phyloP scores from a whole-genome alignment of 106 monocot genomes.

The Allium sativum region DNA sequence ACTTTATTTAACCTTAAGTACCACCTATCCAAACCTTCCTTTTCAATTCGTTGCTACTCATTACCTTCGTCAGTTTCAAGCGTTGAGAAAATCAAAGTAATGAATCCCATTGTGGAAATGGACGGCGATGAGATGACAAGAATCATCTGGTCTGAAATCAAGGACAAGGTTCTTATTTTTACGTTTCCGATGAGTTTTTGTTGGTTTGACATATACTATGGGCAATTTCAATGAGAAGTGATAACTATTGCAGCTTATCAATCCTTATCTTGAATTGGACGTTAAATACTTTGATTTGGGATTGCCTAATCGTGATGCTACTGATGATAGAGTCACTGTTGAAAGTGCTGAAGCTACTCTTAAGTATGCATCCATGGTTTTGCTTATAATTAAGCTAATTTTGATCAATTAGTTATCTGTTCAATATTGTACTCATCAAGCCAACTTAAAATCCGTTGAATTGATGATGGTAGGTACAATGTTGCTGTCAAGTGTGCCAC shows the following conservation, averaged over 20 bases:
- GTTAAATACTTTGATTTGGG: conserved; percentile 82
- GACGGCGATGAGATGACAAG: conserved; percentile 88
- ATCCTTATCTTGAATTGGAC: conserved; percentile 65
- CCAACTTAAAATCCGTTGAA: background rate
- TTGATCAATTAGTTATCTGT: background rate
- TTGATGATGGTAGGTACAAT: conserved; percentile 37
- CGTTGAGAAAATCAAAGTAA: conserved; percentile 43
- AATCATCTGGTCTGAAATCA: conserved; percentile 79
- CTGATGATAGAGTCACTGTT: conserved; percentile 66
- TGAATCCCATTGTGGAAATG: conserved; percentile 81
- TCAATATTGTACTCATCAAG: background rate
- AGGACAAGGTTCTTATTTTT: conserved; percentile 46
- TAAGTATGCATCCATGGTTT: conserved; percentile 24
- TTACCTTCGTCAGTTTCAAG: conserved; percentile 11
- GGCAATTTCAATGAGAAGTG: background rate
- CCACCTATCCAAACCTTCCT: background rate
- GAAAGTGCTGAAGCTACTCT: conserved; percentile 77
- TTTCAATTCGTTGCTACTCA: conserved; percentile 33
- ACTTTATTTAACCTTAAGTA: background rate
- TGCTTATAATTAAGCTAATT: background rate
- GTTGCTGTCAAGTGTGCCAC: conserved; percentile 87
- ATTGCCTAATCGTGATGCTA: conserved; percentile 62
- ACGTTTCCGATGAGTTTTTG: background rate
- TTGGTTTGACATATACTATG: background rate
- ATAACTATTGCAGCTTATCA: conserved; percentile 39